phyloP scores from a whole-genome alignment of 495 filamentous ascomycete species.

The Chaetomium cochliodes region DNA sequence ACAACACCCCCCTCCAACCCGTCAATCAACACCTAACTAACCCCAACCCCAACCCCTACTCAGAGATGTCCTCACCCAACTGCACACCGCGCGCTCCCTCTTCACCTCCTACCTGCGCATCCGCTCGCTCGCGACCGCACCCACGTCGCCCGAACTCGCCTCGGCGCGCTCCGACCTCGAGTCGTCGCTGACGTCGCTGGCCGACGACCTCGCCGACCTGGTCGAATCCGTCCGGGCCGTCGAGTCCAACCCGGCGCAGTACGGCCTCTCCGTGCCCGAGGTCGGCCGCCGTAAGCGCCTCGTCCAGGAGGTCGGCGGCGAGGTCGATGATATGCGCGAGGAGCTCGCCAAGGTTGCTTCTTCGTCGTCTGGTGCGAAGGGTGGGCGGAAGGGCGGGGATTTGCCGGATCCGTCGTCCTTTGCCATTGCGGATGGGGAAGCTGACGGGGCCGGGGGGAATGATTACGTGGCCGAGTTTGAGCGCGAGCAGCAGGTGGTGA shows the following conservation, averaged over 20 bases:
- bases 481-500: constrained; percentile 82
- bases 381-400: constrained; percentile 30
- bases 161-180: constrained; percentile 84
- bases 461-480: constrained; percentile 80
- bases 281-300: constrained; percentile 76
- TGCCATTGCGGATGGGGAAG: constrained; percentile 43
- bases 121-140: constrained; percentile 64
- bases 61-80: constrained; percentile 82
- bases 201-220: constrained; percentile 84
- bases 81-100: constrained; percentile 74
- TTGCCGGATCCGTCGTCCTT: constrained; percentile 75
- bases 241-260: constrained; percentile 85
- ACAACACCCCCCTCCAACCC: too few species aligned
- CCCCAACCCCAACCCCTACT: background rate
- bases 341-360: constrained; percentile 59
- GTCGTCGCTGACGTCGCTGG: constrained; percentile 69
- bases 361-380: background rate
- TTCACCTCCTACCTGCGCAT: constrained; percentile 97
- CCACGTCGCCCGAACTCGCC: constrained; percentile 75
- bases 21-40: background rate
- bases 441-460: constrained; percentile 47
- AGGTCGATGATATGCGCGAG: constrained; percentile 83
- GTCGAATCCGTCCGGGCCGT: constrained; percentile 83
- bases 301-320: constrained; percentile 83
- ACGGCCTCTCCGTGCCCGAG: constrained; percentile 81